These are phyloP conservation scores for Paracorniculantispora psalliotae DNA, from an alignment of 2,329 filamentous ascomycete genomes.

Conservation along the genomic window DNA sequence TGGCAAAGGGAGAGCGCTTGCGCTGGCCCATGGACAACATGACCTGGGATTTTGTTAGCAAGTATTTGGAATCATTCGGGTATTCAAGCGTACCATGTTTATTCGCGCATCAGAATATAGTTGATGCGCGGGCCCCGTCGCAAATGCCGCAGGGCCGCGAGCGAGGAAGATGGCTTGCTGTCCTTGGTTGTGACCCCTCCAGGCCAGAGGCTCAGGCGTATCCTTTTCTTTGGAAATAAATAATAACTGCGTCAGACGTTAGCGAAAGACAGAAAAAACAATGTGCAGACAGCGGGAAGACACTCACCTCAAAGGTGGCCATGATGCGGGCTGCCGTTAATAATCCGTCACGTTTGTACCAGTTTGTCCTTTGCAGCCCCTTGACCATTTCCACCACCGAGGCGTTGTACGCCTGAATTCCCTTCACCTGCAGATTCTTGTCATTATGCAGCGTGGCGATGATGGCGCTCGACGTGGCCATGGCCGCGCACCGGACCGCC, in stretches of 20 bases:
- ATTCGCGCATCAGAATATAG: slow-evolving; percentile 20
- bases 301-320: slow-evolving; percentile 19
- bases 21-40: slow-evolving; percentile 16
- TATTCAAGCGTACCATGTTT: slow-evolving; percentile 16
- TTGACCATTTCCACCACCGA: slow-evolving; percentile 17
- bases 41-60: slow-evolving; percentile 7
- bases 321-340: slow-evolving; percentile 16
- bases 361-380: slow-evolving; percentile 10
- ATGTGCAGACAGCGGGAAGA: no score
- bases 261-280: no score
- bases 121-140: slow-evolving; percentile 17
- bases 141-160: slow-evolving; percentile 15
- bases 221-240: slow-evolving; percentile 19
- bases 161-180: slow-evolving; percentile 16
- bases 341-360: slow-evolving; percentile 16
- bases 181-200: slow-evolving; percentile 18
- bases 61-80: background rate
- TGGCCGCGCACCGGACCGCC: slow-evolving; percentile 15
- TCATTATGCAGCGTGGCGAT: slow-evolving; percentile 18
- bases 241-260: slow-evolving; percentile 10
- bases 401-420: slow-evolving; percentile 19
- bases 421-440: slow-evolving; percentile 18
- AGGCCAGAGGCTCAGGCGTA: slow-evolving; percentile 9
- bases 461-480: slow-evolving; percentile 20
- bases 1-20: slow-evolving; percentile 23